Conservation (phyloP, 2,329 filamentous ascomycete genomes). For the Nannizziopsis barbatae region DNA sequence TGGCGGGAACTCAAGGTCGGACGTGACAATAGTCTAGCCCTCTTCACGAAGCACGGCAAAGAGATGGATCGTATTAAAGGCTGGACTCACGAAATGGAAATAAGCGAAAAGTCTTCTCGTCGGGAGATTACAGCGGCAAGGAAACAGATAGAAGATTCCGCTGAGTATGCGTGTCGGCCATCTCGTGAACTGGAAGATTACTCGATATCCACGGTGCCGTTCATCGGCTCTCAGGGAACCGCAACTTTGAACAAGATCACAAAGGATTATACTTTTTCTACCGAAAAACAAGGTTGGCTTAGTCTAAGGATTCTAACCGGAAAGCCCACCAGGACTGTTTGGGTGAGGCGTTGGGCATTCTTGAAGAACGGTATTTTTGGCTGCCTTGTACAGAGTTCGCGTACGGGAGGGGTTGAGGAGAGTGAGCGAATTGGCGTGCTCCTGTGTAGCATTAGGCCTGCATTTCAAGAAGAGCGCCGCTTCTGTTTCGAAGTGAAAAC, state of each 20-base stretch:
- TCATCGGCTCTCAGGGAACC: conserved; percentile 59
- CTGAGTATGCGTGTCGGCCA: conserved; percentile 60
- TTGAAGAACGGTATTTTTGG: conserved; percentile 93
- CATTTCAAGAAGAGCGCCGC: conserved; percentile 80
- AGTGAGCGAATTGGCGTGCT: conserved; percentile 93
- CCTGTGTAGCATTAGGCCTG: conserved; percentile 83
- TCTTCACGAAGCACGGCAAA: conserved; percentile 55
- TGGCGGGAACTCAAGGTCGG: conserved; percentile 74
- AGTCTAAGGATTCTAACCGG: conserved; percentile 71
- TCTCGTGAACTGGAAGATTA: conserved; percentile 92
- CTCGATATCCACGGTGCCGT: conserved; percentile 77
- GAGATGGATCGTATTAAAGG: conserved; percentile 88
- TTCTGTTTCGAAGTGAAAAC: conserved; percentile 99
- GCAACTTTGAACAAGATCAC: conserved; percentile 48
- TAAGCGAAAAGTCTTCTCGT: conserved; percentile 71
- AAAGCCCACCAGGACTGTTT: conserved; percentile 80
- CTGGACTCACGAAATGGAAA: conserved; percentile 91
- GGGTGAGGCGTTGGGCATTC: conserved; percentile 91
- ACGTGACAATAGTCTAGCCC: conserved; percentile 51
- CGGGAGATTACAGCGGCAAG: conserved; percentile 68
- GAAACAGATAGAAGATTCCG: conserved; percentile 68
- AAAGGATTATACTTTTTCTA: conserved; percentile 34
- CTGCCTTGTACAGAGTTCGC: conserved; percentile 72
- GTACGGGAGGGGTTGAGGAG: conserved; percentile 77
- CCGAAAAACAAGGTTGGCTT: conserved; percentile 90